Conservation (phyloP, 2,329 filamentous ascomycete genomes). For the Botrytis porri region DNA sequence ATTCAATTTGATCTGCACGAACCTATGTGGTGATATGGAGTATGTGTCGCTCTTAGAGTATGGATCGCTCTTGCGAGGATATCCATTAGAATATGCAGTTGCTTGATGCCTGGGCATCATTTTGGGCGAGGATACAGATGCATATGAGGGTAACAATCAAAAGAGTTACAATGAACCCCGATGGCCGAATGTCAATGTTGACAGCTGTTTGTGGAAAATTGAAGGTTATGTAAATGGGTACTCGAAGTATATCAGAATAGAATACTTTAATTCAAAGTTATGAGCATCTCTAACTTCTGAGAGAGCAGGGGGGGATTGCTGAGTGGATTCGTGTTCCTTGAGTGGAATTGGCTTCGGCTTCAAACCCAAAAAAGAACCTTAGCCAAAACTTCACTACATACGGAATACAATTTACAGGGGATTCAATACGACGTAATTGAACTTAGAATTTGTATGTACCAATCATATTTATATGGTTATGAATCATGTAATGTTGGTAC, state of each 20-base stretch:
- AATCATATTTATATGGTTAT: background rate
- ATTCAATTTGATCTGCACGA: conserved; percentile 38
- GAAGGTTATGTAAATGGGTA: background rate
- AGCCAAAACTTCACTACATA: background rate
- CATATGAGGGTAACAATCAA: conserved; percentile 61
- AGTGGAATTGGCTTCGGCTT: background rate
- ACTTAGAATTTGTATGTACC: background rate
- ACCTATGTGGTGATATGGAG: conserved; percentile 88
- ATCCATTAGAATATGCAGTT: conserved; percentile 77
- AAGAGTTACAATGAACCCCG: conserved; percentile 17
- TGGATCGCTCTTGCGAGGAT: conserved; percentile 65
- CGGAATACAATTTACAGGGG: background rate
- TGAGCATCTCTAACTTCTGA: conserved; percentile 1
- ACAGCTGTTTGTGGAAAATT: conserved; percentile 12
- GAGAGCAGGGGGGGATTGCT: conserved; percentile 16
- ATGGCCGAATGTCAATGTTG: conserved; percentile 9
- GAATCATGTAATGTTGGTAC: background rate
- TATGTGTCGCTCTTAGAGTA: conserved; percentile 73
- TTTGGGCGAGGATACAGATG: conserved; percentile 44
- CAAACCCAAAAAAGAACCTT: conserved; percentile 15
- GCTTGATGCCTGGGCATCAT: conserved; percentile 84
- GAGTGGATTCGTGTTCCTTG: conserved; percentile 21
- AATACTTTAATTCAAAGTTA: background rate
- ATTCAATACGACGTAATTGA: conserved; percentile 1
- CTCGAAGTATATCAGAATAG: background rate